A percentile compares a stretch with the other conserved stretches of the same genome.
Evolutionary conservation across 2,329 filamentous ascomycete genomes (phyloP).

Genomic region (Cladosporium colombiae): DNA sequence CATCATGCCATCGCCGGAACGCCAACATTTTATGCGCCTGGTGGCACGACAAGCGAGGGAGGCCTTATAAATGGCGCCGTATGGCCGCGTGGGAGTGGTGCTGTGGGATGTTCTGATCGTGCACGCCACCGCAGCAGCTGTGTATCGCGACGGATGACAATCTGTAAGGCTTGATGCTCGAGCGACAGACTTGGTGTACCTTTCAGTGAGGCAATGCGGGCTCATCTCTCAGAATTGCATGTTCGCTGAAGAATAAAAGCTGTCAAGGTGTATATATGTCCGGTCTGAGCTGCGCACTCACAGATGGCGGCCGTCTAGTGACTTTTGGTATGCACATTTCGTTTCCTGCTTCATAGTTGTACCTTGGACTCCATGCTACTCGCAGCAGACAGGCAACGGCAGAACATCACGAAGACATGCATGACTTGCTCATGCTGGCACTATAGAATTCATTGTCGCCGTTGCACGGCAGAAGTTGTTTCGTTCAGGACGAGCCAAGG

Average conservation of each 20-base stretch:
- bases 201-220: background rate
- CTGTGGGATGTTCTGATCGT: background rate
- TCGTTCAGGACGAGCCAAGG: background rate
- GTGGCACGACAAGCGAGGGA: background rate
- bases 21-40: background rate
- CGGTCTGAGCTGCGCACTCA: background rate
- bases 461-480: background rate
- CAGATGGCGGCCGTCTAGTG: background rate
- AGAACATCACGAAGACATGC: background rate
- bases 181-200: background rate
- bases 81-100: background rate
- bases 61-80: background rate
- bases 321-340: background rate
- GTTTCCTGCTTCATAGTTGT: background rate
- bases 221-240: background rate
- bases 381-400: background rate
- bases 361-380: background rate
- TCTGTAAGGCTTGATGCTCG: background rate
- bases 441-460: background rate
- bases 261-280: background rate
- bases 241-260: background rate
- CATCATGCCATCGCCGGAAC: background rate
- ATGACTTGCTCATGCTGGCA: background rate
- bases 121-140: background rate
- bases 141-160: background rate